phyloP scores from a whole-genome alignment of 2,329 filamentous ascomycete genomes.

The Colletotrichum sp. region DNA sequence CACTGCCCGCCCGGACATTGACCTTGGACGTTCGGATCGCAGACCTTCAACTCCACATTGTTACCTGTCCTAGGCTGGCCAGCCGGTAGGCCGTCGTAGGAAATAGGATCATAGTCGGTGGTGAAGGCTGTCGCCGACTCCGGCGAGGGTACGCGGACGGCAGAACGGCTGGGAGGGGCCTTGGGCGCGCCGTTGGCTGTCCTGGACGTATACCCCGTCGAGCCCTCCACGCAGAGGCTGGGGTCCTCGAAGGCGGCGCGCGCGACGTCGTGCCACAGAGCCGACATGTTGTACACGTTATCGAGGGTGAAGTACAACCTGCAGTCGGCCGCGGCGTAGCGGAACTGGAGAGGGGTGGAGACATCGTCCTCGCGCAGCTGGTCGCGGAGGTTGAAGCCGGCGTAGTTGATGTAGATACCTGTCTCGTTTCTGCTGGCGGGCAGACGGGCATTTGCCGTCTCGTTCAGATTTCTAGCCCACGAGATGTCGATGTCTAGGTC shows the following conservation, averaged over 20 bases:
- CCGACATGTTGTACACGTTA: conserved; percentile 55
- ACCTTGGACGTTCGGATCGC: neutral
- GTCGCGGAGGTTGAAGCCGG: conserved; percentile 4
- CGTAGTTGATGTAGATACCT: conserved; percentile 3
- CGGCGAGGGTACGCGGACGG: neutral
- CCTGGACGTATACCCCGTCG: neutral
- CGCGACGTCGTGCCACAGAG: conserved; percentile 54
- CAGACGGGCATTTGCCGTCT: neutral
- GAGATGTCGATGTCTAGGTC: conserved; percentile 17
- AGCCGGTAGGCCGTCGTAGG: neutral
- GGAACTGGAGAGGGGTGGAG: conserved; percentile 58
- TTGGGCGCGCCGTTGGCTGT: neutral
- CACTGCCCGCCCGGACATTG: neutral
- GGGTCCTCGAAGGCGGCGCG: neutral
- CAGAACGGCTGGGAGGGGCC: neutral
- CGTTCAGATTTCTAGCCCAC: neutral
- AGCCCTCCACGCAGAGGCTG: neutral
- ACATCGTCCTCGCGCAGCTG: conserved; percentile 14
- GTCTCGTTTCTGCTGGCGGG: neutral
- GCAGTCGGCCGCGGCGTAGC: conserved; percentile 62
- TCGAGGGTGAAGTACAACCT: conserved; percentile 59
- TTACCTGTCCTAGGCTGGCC: neutral
- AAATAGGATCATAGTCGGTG: neutral
- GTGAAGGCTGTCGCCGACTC: neutral
- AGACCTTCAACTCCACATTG: neutral